Evolutionary conservation across 805 yeast species (phyloP).

Genomic region (Pichia exigua): DNA sequence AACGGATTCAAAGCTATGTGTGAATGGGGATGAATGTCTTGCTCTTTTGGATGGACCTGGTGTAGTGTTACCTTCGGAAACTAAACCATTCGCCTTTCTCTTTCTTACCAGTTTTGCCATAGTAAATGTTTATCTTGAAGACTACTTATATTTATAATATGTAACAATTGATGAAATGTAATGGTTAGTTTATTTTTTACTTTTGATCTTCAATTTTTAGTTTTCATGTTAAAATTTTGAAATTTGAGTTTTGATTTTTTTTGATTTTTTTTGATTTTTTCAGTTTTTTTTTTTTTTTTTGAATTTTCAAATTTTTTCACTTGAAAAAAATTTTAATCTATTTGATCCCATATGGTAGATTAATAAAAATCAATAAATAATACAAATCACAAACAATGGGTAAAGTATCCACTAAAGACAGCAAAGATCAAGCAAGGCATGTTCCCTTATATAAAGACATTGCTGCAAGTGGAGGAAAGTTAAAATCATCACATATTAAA

Average conservation of each 20-base stretch:
- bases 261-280: neutral
- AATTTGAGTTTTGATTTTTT: neutral
- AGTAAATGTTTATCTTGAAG: neutral
- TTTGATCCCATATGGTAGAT: neutral
- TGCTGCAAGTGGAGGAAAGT: slow-evolving; percentile 63
- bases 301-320: neutral
- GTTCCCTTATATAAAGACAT: slow-evolving; percentile 76
- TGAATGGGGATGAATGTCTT: slow-evolving; percentile 16
- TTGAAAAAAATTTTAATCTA: neutral
- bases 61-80: slow-evolving; percentile 15
- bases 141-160: no score
- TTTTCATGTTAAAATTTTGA: neutral
- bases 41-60: slow-evolving; percentile 28
- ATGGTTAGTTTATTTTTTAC: neutral
- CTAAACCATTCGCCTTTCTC: slow-evolving; percentile 12
- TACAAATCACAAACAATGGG: slow-evolving; percentile 43
- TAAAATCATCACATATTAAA: slow-evolving; percentile 35
- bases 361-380: neutral
- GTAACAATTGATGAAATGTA: neutral
- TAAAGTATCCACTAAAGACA: slow-evolving; percentile 45
- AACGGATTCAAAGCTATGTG: slow-evolving; percentile 35
- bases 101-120: slow-evolving; percentile 36
- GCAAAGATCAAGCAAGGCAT: slow-evolving; percentile 58
- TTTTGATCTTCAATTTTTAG: neutral
- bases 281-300: no score